Evolutionary conservation across 495 filamentous ascomycete species (phyloP), one percentile per base, ranked within the genome.

Genomic region (Lepraria neglecta): DNA sequence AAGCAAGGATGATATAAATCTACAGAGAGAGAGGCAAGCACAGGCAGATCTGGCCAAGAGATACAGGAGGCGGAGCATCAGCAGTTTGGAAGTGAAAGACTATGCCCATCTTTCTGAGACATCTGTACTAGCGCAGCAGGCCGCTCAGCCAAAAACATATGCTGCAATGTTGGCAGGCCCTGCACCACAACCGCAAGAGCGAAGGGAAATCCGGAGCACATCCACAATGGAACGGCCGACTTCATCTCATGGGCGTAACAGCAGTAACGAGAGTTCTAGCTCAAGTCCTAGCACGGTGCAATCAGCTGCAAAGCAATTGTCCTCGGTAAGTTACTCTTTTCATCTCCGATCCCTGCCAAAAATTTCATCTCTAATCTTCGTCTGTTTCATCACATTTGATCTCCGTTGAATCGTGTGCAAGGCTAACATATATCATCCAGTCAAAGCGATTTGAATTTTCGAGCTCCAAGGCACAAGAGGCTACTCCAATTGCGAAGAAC

Each of bases 21-120:
- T 84, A 46, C 69, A 76, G 43, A 75, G 72, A 47, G 75, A 72
- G 40, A 66, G 71, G 15, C 64, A 62, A 55, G 31, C 53, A 35
- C 48, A 72, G 19, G 76, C 80, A 19, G 90, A 92, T 52, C 76
- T 84, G 54, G 82, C 86, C 11, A 89, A 89, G 71, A 81, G 87
- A 63, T 89, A 91, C 74, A 79, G 91, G 63, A 82, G 91, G 67
- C 82, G 91, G 58, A 96, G 91, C 70, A 81, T 91, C 77, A 88
- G 89, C 59, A 88, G 82, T 52, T 80, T 95, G 67, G 90, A 94
- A 74, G 82, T 84, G 66, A 71, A 74, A 62, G 80, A 81, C 63
- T 81, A 77, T 70, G 68, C 73, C 60, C 59, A 63, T 52, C 11
- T 61, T 57, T 61, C 60, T 52, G 69, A 71, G 59, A 59, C 69